These are phyloP conservation scores for Primulina eburnea DNA, from an alignment of 257 asterid genomes.

Conservation along the genomic window DNA sequence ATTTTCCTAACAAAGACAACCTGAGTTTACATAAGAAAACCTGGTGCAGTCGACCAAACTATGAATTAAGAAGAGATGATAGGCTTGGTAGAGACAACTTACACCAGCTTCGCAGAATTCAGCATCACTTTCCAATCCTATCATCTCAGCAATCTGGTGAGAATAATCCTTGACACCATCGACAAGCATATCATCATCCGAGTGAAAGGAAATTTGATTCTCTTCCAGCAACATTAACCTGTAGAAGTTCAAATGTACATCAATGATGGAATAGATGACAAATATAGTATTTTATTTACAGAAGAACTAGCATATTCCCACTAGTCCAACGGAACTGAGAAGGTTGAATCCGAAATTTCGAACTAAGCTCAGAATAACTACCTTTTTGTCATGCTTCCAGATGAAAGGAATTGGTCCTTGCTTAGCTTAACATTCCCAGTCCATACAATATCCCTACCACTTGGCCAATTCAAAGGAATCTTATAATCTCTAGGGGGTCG, in stretches of 20 bases:
- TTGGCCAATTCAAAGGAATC: slow-evolving; percentile 91
- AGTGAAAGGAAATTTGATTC: slow-evolving; percentile 91
- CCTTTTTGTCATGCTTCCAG: slow-evolving; percentile 99
- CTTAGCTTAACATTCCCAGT: slow-evolving; percentile 88
- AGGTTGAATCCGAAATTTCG: slow-evolving; percentile 15
- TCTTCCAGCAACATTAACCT: slow-evolving; percentile 98
- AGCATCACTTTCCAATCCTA: slow-evolving; percentile 83
- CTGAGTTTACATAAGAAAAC: slow-evolving; percentile 15
- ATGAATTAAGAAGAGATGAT: neutral
- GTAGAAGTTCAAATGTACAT: slow-evolving; percentile 30
- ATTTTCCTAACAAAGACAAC: slow-evolving; percentile 10
- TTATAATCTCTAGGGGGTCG: slow-evolving; percentile 95
- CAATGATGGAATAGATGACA: slow-evolving; percentile 1
- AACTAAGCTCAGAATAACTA: slow-evolving; percentile 28
- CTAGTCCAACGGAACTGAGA: slow-evolving; percentile 14
- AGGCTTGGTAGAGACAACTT: slow-evolving; percentile 35
- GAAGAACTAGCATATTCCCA: slow-evolving; percentile 5
- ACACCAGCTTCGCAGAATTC: slow-evolving; percentile 84
- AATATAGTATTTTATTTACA: neutral
- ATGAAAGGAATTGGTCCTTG: slow-evolving; percentile 95
- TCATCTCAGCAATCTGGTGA: slow-evolving; percentile 87
- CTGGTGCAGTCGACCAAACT: neutral
- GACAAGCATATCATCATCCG: slow-evolving; percentile 69
- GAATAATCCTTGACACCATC: slow-evolving; percentile 90
- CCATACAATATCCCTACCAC: slow-evolving; percentile 91